Evolutionary conservation across 805 yeast genomes (phyloP), one percentile per base, ranked within the genome.

Genomic region (Phaffomyces thermotolerans): DNA sequence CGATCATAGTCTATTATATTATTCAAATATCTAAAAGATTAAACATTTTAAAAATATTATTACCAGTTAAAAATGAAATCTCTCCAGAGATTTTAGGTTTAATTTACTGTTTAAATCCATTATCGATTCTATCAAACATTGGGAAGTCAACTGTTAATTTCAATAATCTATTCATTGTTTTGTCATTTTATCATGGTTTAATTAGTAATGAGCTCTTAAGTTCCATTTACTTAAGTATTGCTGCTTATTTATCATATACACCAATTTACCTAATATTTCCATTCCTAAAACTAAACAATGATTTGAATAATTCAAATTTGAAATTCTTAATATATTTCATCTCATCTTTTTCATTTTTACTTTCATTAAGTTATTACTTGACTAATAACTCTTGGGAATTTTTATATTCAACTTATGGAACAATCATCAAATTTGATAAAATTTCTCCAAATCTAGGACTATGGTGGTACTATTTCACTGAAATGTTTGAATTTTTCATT

Each of bases 401-500:
- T 55, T 37, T 85, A n/a, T 44, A 55, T 30, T 64, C 76, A 9
- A 72, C 76, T 34, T 87, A 82, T 56, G 79, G 82, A 14, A 69
- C 78, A 4, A 63, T 75, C 6, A 57, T 87, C 6, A 66, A 68
- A 22, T 81, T 86, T 54, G 72, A 72, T 33, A 90, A 87, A 50
- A 77, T 89, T 48, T 72, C 81, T 6, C 99, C 99, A 24, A 93
- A 93, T 63, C 62, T 93, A 51, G 99, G 99, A 1, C 68, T 93
- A 18, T 93, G 99, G 99, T 93, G 99, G 99, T 93, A 93, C 67
- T 80, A 90, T 55, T 93, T 93, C 69, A 84, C 91, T 35, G 99
- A 93, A 63, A 85, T 93, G 78, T 93, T 93, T 65, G 93, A 84
- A 43, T 84, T 80, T 58, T 93, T 91, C 71, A 74, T 82, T 25